Evolutionary conservation across 805 yeast genomes (phyloP), one percentile per base, ranked within the genome.

Genomic region (Kregervanrija pseudodelftensis): DNA sequence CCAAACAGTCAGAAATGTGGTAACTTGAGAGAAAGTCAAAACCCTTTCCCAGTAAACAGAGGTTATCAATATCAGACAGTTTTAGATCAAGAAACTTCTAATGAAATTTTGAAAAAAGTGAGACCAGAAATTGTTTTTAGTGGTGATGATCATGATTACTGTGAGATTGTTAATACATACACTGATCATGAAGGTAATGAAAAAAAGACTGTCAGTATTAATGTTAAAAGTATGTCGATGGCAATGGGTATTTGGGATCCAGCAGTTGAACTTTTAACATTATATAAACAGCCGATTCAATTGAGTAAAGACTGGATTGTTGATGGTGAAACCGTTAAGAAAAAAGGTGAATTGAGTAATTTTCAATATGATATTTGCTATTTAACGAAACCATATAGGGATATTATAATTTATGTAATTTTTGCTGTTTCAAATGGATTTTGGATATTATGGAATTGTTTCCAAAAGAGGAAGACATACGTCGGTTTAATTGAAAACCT

Each of bases 121-220:
- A 67, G 72, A 39, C 99, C 99, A 0, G 71, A 70, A 13, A 62
- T 80, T n/a, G 72, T 85, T 3, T 84, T 90, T 55, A 79, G 93
- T 10, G 99, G 98, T 2, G 99, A 93, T 61, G 98, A 93, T 60
- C 99, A 93, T 64, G 99, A 93, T 61, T 89, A 85, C 53, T 93
- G 99, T 63, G 87, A 85, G 51, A 73, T 83, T 30, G 65, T 66
- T 15, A 97, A 91, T 59, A 45, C 53, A 4, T 66, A 52, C 33
- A 44, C 30, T 2, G 45, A 45, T 33, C 12, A 33, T 2, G 41
- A 33, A 8, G 47, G 37, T 2, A 14, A 41, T 2, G 40, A 36
- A 13, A 33, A 17, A 10, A 43, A 42, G 28, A 39, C 45, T 4
- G 30, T 45, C 3, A 44, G 44, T 13, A 28, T 54, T n/a, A 49